These are phyloP conservation scores for Zymoseptoria tritici DNA, from an alignment of 2,329 filamentous ascomycete species.

Conservation along the genomic window DNA sequence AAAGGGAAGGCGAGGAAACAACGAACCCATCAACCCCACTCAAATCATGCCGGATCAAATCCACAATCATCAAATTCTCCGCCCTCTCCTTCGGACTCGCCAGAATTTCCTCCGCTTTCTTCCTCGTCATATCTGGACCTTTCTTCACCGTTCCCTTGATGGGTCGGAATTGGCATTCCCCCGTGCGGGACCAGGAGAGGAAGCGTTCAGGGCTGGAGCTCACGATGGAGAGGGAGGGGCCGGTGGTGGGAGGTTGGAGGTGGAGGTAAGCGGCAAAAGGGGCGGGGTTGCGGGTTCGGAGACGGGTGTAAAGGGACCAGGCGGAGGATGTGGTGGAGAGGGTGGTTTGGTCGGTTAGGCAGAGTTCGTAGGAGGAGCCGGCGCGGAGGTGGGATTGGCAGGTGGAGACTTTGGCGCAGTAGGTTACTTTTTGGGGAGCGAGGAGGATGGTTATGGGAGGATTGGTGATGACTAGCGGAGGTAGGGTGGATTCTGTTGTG, in stretches of 20 bases:
- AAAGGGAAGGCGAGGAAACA: not conserved
- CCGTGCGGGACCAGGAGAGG: constrained; percentile 57
- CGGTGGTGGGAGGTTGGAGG: constrained; percentile 42
- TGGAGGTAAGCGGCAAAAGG: constrained; percentile 79
- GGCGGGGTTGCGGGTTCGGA: constrained; percentile 67
- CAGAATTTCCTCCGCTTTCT: constrained; percentile 64
- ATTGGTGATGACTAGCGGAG: not conserved
- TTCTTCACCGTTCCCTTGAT: constrained; percentile 98
- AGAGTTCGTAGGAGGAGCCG: constrained; percentile 80
- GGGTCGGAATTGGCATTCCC: constrained; percentile 70
- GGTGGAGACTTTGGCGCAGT: constrained; percentile 57
- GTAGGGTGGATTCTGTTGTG: not conserved
- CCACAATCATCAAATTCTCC: constrained; percentile 97
- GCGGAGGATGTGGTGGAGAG: constrained; percentile 40
- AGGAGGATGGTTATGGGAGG: constrained; percentile 7
- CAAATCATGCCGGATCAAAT: constrained; percentile 88
- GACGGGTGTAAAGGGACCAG: constrained; percentile 66
- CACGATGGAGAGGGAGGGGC: constrained; percentile 53
- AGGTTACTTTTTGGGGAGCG: constrained; percentile 34
- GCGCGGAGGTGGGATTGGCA: constrained; percentile 67
- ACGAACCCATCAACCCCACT: constrained; percentile 74
- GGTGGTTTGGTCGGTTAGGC: constrained; percentile 67
- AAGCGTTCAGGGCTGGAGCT: constrained; percentile 88
- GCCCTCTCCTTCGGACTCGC: constrained; percentile 82
- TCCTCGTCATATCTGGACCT: constrained; percentile 57